These are phyloP conservation scores for Termitomyces sp. DNA, from an alignment of 768 basidiomycete genomes.

Conservation along the genomic window DNA sequence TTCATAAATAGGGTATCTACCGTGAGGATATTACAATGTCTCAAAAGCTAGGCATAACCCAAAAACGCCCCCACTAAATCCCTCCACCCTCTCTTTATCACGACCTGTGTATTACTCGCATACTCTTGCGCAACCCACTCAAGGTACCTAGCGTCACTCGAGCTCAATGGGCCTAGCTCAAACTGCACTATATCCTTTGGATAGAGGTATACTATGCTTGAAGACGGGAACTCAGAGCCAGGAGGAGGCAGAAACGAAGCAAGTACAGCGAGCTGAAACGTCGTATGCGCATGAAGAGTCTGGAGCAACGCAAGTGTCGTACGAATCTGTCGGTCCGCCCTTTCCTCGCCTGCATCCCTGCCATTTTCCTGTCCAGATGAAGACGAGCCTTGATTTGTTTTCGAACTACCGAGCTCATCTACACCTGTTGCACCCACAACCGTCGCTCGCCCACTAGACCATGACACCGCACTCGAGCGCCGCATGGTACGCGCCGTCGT, in stretches of 20 bases:
- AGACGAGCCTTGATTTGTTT: not conserved
- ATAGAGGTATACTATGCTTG: conserved; percentile 35
- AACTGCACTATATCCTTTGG: conserved; percentile 63
- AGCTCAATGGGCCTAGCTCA: conserved; percentile 70
- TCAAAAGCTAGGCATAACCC: conserved; percentile 25
- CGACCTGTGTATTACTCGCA: conserved; percentile 35
- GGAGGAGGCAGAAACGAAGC: conserved; percentile 25
- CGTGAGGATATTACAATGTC: not conserved
- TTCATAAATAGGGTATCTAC: not conserved
- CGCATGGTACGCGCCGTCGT: conserved; percentile 24
- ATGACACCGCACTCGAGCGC: conserved; percentile 46
- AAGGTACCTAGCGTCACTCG: conserved; percentile 64
- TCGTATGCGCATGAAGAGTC: conserved; percentile 62
- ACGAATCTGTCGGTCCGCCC: conserved; percentile 28
- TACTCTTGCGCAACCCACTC: conserved; percentile 76
- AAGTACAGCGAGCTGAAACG: conserved; percentile 49
- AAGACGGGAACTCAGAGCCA: not conserved
- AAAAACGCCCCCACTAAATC: conserved; percentile 42
- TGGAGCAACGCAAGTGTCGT: conserved; percentile 57
- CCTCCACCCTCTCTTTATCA: conserved; percentile 44
- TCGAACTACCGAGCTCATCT: conserved; percentile 10
- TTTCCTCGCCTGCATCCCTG: conserved; percentile 20
- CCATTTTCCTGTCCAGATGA: not conserved
- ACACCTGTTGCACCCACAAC: conserved; percentile 24
- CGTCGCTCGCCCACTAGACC: conserved; percentile 35